A percentile compares a stretch with the other conserved stretches of the same genome.
Evolutionary conservation across 331 rosid genomes (phyloP).

Genomic region (Arachis monticola): DNA sequence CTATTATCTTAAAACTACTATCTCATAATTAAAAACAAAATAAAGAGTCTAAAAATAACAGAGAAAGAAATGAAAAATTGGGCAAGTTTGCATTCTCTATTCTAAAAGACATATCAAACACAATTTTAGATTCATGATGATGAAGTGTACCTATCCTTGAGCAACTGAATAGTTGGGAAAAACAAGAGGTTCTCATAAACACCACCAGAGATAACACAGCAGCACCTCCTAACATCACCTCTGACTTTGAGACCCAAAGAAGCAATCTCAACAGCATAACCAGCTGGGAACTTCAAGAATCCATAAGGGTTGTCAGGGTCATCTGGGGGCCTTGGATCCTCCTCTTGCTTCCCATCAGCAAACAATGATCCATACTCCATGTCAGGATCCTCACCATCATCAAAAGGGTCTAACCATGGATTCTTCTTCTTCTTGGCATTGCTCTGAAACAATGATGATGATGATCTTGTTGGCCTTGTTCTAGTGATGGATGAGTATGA

Average conservation of each 20-base stretch:
- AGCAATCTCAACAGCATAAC: conserved; percentile 73
- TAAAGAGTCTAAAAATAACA: too few relatives aligned
- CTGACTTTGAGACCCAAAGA: conserved; percentile 68
- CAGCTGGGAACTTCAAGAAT: conserved; percentile 79
- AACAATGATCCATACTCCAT: conserved; percentile 77
- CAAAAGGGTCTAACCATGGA: conserved; percentile 84
- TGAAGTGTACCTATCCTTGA: conserved; percentile 60
- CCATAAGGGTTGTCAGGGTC: conserved; percentile 75
- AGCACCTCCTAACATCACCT: conserved; percentile 88
- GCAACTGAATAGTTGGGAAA: conserved; percentile 75
- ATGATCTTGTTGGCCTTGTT: conserved; percentile 34
- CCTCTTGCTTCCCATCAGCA: conserved; percentile 81
- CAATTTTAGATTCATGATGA: too few relatives aligned
- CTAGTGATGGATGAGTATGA: conserved; percentile 3
- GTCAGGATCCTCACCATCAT: conserved; percentile 76
- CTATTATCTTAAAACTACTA: too few relatives aligned
- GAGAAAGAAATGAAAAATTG: too few relatives aligned
- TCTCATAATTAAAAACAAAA: too few relatives aligned
- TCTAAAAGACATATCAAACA: too few relatives aligned
- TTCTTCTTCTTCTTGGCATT: conserved; percentile 68
- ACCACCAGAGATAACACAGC: conserved; percentile 83
- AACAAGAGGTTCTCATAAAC: conserved; percentile 81
- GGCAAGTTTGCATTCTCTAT: too few relatives aligned
- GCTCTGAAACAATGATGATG: conserved; percentile 4
- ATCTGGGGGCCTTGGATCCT: conserved; percentile 78